These are phyloP conservation scores for Mucor piriformis DNA, from an alignment of 371 early-diverging fungal species.

Conservation along the genomic window DNA sequence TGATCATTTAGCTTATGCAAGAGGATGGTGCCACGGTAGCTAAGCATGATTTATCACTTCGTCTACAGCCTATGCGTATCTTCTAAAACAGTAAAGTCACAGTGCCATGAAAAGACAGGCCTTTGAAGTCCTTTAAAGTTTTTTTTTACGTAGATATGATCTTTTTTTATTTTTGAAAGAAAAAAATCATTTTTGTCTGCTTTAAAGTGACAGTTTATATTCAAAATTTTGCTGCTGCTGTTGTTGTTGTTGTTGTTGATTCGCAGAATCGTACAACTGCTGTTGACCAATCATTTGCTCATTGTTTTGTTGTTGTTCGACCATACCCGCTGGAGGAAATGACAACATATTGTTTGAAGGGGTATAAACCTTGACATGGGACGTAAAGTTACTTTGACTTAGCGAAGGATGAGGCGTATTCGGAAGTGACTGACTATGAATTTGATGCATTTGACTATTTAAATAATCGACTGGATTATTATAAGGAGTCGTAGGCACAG, in stretches of 20 bases:
- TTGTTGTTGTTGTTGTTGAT: slow-evolving; percentile 17
- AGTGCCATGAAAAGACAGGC: too few species aligned
- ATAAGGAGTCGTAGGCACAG: slow-evolving; percentile 7
- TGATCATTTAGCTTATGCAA: too few species aligned
- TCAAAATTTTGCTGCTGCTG: slow-evolving; percentile 13
- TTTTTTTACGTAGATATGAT: too few species aligned
- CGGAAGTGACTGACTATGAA: slow-evolving; percentile 18
- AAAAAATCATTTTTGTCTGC: not conserved
- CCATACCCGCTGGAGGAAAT: slow-evolving; percentile 39
- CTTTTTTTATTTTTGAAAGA: not conserved
- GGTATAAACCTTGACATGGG: slow-evolving; percentile 29
- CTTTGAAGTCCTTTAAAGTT: too few species aligned
- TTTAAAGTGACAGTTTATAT: slow-evolving; percentile 1
- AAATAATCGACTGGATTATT: slow-evolving; percentile 26
- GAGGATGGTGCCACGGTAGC: too few species aligned
- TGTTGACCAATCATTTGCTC: not conserved
- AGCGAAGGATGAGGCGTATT: slow-evolving; percentile 22
- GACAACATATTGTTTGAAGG: slow-evolving; percentile 24
- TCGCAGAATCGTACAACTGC: slow-evolving; percentile 25
- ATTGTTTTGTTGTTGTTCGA: slow-evolving; percentile 9
- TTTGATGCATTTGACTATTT: slow-evolving; percentile 19
- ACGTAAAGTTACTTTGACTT: not conserved
- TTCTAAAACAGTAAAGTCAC: too few species aligned
- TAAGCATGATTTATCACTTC: too few species aligned
- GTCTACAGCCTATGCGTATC: too few species aligned